Conservation (phyloP, 352 stramenopile species). For the Phytophthora litchii region DNA sequence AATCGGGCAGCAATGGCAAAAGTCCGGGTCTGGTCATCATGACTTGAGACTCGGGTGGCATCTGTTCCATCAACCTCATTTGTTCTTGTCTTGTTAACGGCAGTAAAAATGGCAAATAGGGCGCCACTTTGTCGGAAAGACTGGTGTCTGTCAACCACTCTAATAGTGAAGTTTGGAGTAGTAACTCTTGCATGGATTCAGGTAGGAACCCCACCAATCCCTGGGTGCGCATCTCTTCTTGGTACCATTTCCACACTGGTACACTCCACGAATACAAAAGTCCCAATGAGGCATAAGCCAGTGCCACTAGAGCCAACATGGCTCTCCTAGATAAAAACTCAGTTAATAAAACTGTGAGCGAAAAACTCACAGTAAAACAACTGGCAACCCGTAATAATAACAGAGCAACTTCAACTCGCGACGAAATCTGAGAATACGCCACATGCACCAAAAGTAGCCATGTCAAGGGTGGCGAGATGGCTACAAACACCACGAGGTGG, state of each 20-base stretch:
- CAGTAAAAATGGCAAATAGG: conserved; percentile 80
- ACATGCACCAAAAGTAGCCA: conserved; percentile 79
- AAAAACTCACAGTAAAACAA: conserved; percentile 65
- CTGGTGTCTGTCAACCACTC: conserved; percentile 85
- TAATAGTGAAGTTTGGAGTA: conserved; percentile 77
- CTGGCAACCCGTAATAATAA: conserved; percentile 65
- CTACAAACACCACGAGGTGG: conserved; percentile 66
- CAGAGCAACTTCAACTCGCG: conserved; percentile 56
- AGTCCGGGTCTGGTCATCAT: conserved; percentile 78
- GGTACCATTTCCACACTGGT: conserved; percentile 79
- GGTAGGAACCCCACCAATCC: conserved; percentile 73
- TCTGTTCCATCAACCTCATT: conserved; percentile 67
- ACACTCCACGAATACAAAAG: conserved; percentile 85
- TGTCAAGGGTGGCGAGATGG: conserved; percentile 61
- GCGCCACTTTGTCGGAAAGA: conserved; percentile 71
- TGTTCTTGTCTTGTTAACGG: conserved; percentile 73
- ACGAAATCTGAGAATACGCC: conserved; percentile 57
- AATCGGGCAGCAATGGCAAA: conserved; percentile 60
- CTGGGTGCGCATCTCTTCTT: conserved; percentile 55
- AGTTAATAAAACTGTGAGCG: conserved; percentile 76
- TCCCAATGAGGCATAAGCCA: conserved; percentile 67
- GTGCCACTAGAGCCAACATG: conserved; percentile 69
- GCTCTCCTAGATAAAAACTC: conserved; percentile 79
- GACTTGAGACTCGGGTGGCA: conserved; percentile 69
- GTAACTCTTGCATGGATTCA: conserved; percentile 54